Percentiles rank a stretch among this genome's conserved stretches.
Conservation (phyloP, 2,329 filamentous ascomycete species). For the Parasarocladium wereldwijsianum region DNA sequence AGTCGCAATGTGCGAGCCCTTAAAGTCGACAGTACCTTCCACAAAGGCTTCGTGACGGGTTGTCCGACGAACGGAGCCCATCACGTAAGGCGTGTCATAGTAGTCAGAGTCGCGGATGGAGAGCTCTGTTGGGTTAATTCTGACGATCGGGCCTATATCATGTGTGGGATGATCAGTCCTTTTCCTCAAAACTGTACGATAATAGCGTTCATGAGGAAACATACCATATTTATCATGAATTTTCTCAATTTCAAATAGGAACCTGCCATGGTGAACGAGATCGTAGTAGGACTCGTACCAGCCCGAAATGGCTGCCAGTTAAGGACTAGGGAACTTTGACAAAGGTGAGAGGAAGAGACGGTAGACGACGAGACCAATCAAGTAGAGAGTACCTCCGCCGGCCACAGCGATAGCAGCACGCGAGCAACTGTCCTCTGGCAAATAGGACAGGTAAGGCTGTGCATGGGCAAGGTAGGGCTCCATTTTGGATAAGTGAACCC, state of each 20-base stretch:
- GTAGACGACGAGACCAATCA: conserved; percentile 4
- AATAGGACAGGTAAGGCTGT: no score
- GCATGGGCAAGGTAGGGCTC: no score
- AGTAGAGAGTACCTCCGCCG: no score
- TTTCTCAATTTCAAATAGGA: neutral
- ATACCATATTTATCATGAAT: conserved; percentile 2
- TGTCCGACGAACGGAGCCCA: no score
- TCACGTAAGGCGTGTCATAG: conserved; percentile 2
- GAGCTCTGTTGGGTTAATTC: conserved; percentile 5
- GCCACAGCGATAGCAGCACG: no score
- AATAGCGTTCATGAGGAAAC: neutral
- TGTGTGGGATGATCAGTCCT: no score
- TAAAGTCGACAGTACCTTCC: no score
- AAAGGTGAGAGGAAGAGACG: conserved; percentile 5
- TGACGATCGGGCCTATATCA: conserved; percentile 5
- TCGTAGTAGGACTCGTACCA: conserved; percentile 8
- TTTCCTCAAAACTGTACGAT: neutral
- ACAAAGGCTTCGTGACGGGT: no score
- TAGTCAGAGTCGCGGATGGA: conserved; percentile 1
- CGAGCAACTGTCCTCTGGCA: no score
- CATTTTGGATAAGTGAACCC: no score
- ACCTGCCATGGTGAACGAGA: conserved; percentile 1
- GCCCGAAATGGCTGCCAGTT: conserved; percentile 3
- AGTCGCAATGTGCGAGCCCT: conserved; percentile 8
- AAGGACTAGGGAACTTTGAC: conserved; percentile 5